Base-by-base conservation (phyloP, 495 filamentous ascomycete genomes). In the Penicillium cataractarum region DNA sequence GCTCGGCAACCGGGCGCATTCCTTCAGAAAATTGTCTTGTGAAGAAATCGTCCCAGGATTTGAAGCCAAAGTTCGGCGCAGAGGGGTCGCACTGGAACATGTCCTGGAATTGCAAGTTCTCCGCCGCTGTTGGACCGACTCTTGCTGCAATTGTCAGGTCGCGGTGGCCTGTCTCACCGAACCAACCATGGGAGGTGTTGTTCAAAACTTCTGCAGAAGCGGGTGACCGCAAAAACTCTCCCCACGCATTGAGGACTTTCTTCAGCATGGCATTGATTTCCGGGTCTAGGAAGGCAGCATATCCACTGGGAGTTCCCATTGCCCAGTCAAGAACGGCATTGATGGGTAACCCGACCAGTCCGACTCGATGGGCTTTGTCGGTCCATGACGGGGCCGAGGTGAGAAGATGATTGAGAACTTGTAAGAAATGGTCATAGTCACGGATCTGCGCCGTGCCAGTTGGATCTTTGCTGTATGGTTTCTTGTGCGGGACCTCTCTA, bases 1-100 rank as follows among this genome's bases (percentile, higher is more conserved):
- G 85, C 0, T 74, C 69, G 0, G 82, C 83, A 6, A 91, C 73
- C 4, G 89, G 89, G 0, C 90, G 83, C 2, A 86, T 77, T 13
- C 75, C 74, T 0, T 79, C 71, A 1, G 76, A 76, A 55, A 90
- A 83, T 2, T 78, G 46, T 17, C 90, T 84, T 0, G 87, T 90
- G 76, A 93, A 93, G 76, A 92, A 93, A 58, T 88, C 79, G 61
- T 93, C 89, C 90, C 90, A 92, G 1, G 87, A 91, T 42, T 77
- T 82, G 71, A 80, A 81, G 22, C 89, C 90, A 69, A 83, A 76
- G 62, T 88, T 64, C 0, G 64, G 56, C 8, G 61, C 64, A 0
- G 60, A 58, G 0, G 73, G 65, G 32, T 75, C 68, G 57, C 64
- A 71, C 15, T 68, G 56, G 55, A 66, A 74, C 59, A 73, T 89